phyloP scores from a whole-genome alignment of 148 eudicot species.

The Oxyria digyna region DNA sequence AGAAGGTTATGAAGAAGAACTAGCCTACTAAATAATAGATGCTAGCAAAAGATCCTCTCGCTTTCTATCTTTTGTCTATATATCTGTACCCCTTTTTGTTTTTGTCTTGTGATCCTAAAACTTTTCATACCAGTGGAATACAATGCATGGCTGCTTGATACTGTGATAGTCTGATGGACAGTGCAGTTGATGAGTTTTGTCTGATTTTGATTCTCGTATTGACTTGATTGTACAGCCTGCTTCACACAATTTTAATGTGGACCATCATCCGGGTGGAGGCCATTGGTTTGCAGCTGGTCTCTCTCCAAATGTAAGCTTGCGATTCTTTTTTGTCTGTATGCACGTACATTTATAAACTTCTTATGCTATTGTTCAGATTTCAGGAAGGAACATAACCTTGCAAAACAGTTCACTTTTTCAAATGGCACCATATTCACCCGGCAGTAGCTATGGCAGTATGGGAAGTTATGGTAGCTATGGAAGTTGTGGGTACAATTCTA shows the following conservation, averaged over 20 bases:
- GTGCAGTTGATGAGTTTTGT: constrained; percentile 30
- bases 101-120: neutral
- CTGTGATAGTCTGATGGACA: neutral
- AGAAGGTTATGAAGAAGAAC: neutral
- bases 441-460: constrained; percentile 88
- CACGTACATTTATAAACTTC: too few species aligned
- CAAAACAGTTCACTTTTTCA: constrained; percentile 56
- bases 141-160: neutral
- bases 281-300: constrained; percentile 99
- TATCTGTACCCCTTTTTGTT: neutral
- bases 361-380: constrained; percentile 33
- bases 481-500: constrained; percentile 77
- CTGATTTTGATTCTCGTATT: constrained; percentile 9
- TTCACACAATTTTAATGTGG: constrained; percentile 68
- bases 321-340: too few species aligned
- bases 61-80: neutral
- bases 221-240: constrained; percentile 37
- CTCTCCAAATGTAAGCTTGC: constrained; percentile 84
- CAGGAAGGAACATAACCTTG: constrained; percentile 40
- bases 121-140: neutral
- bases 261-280: constrained; percentile 98
- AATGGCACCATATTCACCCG: constrained; percentile 46
- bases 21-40: neutral
- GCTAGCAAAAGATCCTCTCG: neutral
- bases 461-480: constrained; percentile 98